Percentiles rank a stretch among this genome's conserved stretches.
Evolutionary conservation across 495 filamentous ascomycete genomes (phyloP).

Genomic region (Xylaria acuta): DNA sequence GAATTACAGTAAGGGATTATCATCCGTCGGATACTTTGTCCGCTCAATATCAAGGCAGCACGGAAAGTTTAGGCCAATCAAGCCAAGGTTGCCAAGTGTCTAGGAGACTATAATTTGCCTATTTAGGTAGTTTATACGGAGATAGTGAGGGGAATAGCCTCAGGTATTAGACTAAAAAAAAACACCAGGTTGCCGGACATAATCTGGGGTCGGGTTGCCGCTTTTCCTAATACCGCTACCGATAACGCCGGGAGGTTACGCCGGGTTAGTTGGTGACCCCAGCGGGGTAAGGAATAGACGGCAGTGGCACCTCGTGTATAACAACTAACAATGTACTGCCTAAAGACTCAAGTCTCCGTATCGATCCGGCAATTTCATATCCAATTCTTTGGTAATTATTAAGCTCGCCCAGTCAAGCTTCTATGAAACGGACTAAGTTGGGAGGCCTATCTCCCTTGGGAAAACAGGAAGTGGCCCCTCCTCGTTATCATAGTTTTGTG

Average conservation of each 20-base stretch:
- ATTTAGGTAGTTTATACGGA: neutral
- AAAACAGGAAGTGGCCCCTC: neutral
- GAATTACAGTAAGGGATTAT: neutral
- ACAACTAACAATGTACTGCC: neutral
- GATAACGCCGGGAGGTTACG: neutral
- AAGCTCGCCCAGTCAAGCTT: neutral
- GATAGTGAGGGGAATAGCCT: neutral
- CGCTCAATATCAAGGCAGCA: neutral
- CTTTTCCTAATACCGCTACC: slow-evolving; percentile 6
- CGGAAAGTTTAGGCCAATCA: neutral
- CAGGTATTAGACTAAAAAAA: neutral
- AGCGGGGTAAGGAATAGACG: neutral
- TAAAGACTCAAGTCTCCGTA: too few species aligned
- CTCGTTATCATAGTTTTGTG: neutral
- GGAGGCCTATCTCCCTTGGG: neutral
- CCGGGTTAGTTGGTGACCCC: neutral
- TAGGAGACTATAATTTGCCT: neutral
- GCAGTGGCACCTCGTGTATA: neutral
- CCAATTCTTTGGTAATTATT: neutral
- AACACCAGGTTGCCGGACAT: neutral
- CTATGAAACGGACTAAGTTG: neutral
- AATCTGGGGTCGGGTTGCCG: neutral
- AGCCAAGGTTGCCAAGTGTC: neutral
- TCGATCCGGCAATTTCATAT: neutral
- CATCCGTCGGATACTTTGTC: neutral